Evolutionary conservation across 306 rosid genomes (phyloP).

Genomic region (Vigna angularis): DNA sequence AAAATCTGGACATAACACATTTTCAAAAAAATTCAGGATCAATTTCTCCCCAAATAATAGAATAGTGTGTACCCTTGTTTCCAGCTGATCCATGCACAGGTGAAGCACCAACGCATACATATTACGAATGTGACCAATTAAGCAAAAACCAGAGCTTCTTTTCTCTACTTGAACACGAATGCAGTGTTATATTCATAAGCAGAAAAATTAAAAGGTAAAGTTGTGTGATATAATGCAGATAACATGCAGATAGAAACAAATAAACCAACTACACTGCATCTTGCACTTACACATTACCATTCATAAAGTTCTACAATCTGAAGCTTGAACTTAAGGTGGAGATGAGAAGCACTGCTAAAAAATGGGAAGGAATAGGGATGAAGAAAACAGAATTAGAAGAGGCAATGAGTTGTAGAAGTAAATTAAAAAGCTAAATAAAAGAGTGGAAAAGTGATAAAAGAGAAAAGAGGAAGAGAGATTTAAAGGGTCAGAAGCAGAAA

Average conservation of each 20-base stretch:
- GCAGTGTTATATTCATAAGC: constrained; percentile 9
- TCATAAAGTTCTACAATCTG: constrained; percentile 31
- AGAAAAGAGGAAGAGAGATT: constrained; percentile 2
- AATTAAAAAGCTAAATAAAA: neutral
- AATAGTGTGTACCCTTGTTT: neutral
- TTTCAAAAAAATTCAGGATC: neutral
- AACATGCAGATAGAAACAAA: neutral
- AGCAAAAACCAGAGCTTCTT: constrained; percentile 30
- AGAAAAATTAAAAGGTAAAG: neutral
- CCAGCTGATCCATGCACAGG: neutral
- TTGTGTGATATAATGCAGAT: neutral
- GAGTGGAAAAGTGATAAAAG: neutral
- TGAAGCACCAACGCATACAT: constrained; percentile 14
- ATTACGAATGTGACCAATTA: neutral
- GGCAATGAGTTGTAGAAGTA: neutral
- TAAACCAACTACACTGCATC: neutral
- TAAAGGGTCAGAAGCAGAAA: constrained; percentile 47
- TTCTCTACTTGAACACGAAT: neutral
- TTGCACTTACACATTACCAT: constrained; percentile 18
- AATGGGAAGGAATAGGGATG: constrained; percentile 30
- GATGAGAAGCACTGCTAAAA: constrained; percentile 20
- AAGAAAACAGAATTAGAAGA: constrained; percentile 32
- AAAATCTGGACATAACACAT: neutral
- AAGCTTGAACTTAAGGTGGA: constrained; percentile 38
- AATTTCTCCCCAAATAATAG: neutral